Conservation (phyloP, 2,329 filamentous ascomycete genomes). For the Fusarium albosuccineum region DNA sequence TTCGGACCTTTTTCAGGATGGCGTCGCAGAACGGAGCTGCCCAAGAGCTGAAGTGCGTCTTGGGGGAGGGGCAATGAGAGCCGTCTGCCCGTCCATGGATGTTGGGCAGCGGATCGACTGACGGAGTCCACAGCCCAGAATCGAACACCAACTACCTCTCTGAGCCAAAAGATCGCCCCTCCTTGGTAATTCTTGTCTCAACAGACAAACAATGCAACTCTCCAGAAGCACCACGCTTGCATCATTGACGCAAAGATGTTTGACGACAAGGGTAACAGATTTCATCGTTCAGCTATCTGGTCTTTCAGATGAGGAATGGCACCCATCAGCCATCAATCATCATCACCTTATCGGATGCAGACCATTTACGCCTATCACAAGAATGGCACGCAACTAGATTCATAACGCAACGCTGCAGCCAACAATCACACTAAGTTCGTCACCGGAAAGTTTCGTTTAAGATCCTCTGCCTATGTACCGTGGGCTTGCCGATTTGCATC, state of each 20-base stretch:
- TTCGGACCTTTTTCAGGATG: conserved; percentile 5
- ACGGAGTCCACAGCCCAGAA: not conserved
- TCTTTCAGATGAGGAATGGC: conserved; percentile 20
- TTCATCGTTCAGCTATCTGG: conserved; percentile 2
- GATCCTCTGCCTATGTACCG: not conserved
- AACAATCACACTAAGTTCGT: conserved; percentile 5
- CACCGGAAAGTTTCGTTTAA: conserved; percentile 7
- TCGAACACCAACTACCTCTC: not conserved
- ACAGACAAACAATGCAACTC: not conserved
- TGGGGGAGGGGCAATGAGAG: not conserved
- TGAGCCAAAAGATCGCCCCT: not conserved
- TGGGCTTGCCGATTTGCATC: conserved; percentile 25
- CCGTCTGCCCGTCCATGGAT: not conserved
- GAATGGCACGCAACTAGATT: conserved; percentile 10
- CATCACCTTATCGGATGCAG: not conserved
- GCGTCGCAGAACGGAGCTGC: conserved; percentile 3
- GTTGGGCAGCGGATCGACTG: not conserved
- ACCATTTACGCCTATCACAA: conserved; percentile 8
- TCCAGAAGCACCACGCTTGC: not conserved
- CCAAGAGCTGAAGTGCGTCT: conserved; percentile 2
- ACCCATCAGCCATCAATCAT: conserved; percentile 15
- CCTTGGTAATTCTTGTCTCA: not conserved
- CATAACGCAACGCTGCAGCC: conserved; percentile 3
- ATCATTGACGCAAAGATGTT: not conserved
- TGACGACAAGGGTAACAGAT: not conserved